Evolutionary conservation across 495 filamentous ascomycete genomes (phyloP), one percentile per base, ranked within the genome.

Genomic region (Friedmanniomyces endolithicus): DNA sequence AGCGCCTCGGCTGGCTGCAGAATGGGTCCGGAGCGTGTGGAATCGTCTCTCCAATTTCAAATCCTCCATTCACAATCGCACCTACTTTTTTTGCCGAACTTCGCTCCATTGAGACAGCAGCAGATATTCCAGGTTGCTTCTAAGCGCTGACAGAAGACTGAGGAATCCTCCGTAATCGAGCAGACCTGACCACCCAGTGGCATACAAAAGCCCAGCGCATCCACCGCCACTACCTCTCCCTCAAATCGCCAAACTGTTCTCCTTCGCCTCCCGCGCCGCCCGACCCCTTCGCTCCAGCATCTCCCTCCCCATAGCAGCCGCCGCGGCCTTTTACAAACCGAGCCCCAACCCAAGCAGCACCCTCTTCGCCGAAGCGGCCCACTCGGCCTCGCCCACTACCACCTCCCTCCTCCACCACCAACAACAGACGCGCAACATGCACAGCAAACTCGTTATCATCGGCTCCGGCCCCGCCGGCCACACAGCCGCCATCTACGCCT

Each of bases 401-500:
- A 75, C 68, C 53, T 68, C 55, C 29, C 54, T 52, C 72, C 52
- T 65, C 71, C 47, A 66, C 64, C 63, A 61, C 27, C 27, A n/a
- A 41, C 37, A 41, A 55, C 62, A 53, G 47, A 61, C 58, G 39
- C 60, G 69, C 55, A 64, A 55, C 31, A 71, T 71, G 69, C 69
- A 71, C 63, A 67, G 67, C 37, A 66, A 65, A 61, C 48, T 71
- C 43, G 66, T 70, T 59, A 71, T 69, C 53, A 67, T 68, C 53
- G 66, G 67, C 74, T 97, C 92, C 52, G 92, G 92, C 75, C 92
- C 92, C 51, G 92, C 88, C 60, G 92, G 88, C 67, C 92, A 98
- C 75, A 97, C 92, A 39, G 92, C 92, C 53, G 92, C 90, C 61
- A 80, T 98, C 67, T 98, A 98, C 70, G 84, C 95, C 56, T 84